These are phyloP conservation scores for Thuidium tamariscinum DNA, from an alignment of 225 moss, liverwort and hornwort species.

Conservation along the genomic window DNA sequence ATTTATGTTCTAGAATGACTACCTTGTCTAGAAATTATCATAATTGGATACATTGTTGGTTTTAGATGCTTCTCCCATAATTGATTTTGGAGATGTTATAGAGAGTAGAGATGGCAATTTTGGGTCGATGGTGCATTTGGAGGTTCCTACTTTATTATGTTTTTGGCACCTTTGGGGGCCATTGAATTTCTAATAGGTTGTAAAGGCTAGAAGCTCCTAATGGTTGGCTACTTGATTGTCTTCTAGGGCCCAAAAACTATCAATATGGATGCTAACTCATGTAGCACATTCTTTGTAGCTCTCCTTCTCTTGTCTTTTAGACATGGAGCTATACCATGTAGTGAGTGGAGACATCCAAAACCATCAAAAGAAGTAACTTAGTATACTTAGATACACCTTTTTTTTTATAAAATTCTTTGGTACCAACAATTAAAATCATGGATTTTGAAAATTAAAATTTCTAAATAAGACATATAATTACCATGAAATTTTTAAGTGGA, in stretches of 20 bases:
- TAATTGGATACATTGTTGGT: too few species aligned
- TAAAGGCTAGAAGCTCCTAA: not conserved
- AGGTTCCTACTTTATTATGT: not conserved
- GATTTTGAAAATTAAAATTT: not conserved
- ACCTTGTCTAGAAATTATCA: too few species aligned
- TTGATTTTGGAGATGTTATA: not conserved
- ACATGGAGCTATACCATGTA: fast-evolving
- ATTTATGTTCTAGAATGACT: too few species aligned
- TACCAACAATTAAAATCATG: not conserved
- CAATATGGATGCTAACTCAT: too few species aligned
- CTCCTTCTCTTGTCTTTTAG: not conserved
- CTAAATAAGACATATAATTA: not conserved
- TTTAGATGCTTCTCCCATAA: too few species aligned
- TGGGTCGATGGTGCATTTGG: fast-evolving
- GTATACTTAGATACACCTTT: not conserved
- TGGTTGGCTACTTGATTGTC: not conserved
- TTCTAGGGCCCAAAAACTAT: fast-evolving
- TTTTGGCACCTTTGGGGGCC: fast-evolving
- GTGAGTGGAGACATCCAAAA: not conserved
- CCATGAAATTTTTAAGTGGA: not conserved
- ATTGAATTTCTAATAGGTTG: fast-evolving
- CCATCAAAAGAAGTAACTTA: not conserved
- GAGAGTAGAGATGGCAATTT: fast-evolving
- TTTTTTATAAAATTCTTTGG: not conserved
- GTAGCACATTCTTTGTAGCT: not conserved